Percentiles rank a stretch among this genome's conserved stretches.
These are phyloP conservation scores for Talaromyces sp. DNA, from an alignment of 2,329 filamentous ascomycete species.

Conservation along the genomic window DNA sequence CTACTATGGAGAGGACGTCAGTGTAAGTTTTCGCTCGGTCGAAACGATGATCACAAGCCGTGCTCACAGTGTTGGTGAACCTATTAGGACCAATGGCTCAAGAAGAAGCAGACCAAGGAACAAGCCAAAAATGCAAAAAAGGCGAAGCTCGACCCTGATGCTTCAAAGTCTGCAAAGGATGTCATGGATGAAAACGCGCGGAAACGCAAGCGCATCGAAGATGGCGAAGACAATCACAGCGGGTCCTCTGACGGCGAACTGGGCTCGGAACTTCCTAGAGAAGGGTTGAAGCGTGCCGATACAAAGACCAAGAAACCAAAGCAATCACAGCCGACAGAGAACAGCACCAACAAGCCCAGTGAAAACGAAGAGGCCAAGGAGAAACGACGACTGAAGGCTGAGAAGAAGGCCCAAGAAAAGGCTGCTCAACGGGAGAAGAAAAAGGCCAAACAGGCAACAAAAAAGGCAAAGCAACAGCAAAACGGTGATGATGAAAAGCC, in stretches of 20 bases:
- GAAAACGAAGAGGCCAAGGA: conserved; percentile 25
- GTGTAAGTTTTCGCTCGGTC: conserved; percentile 53
- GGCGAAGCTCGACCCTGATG: conserved; percentile 87
- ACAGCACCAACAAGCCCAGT: conserved; percentile 18
- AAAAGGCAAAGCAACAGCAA: conserved; percentile 10
- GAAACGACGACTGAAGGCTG: conserved; percentile 32
- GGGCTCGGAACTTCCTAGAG: conserved; percentile 49
- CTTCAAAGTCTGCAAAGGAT: conserved; percentile 86
- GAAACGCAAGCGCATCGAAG: conserved; percentile 72
- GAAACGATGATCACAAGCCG: neutral
- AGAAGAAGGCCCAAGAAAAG: conserved; percentile 45
- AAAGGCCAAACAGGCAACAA: conserved; percentile 36
- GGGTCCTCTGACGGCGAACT: conserved; percentile 45
- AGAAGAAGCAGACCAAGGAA: conserved; percentile 69
- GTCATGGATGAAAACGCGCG: conserved; percentile 79
- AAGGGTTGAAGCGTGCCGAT: conserved; percentile 54
- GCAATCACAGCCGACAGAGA: conserved; percentile 30
- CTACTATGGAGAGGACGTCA: conserved; percentile 83
- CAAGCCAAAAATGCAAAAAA: conserved; percentile 76
- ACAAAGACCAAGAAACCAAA: conserved; percentile 54
- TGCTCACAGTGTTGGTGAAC: neutral
- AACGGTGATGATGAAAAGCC: conserved; percentile 15
- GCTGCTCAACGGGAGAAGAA: conserved; percentile 30
- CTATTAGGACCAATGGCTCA: neutral
- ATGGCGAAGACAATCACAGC: conserved; percentile 40